Evolutionary conservation across 352 stramenopile species (phyloP).

Genomic region (Globisporangium orthogonon): DNA sequence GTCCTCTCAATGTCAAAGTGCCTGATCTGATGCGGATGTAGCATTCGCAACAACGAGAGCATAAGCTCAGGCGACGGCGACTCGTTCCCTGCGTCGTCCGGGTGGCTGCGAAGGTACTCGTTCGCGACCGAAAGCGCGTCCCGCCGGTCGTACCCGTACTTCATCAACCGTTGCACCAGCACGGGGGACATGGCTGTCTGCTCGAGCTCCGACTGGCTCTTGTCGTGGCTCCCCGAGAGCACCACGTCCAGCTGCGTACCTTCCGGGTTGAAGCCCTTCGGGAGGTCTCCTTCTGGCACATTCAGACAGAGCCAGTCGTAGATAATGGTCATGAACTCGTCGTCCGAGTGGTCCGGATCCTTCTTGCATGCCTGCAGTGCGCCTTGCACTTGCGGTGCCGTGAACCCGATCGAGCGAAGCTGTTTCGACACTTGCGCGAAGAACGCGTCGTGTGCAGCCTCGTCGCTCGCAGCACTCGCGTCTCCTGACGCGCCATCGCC

Average conservation of each 20-base stretch:
- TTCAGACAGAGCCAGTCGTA: conserved; percentile 84
- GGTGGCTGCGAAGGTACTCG: conserved; percentile 24
- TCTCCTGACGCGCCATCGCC: conserved; percentile 5
- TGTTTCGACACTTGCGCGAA: conserved; percentile 18
- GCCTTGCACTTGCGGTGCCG: conserved; percentile 33
- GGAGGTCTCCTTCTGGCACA: conserved; percentile 62
- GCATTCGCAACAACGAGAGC: conserved; percentile 27
- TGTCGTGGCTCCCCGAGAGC: conserved; percentile 10
- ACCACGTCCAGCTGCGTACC: conserved; percentile 89
- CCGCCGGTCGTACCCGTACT: conserved; percentile 66
- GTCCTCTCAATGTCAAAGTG: conserved; percentile 25
- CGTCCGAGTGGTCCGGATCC: conserved; percentile 21
- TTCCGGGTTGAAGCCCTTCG: conserved; percentile 81
- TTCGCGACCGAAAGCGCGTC: conserved; percentile 44
- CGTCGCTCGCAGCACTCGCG: conserved; percentile 3
- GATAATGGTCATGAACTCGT: conserved; percentile 30
- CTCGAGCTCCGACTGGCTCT: background rate
- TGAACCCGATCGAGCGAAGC: conserved; percentile 57
- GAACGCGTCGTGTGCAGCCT: conserved; percentile 14
- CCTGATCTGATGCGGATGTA: conserved; percentile 38
- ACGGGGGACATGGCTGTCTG: conserved; percentile 20
- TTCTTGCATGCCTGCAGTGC: conserved; percentile 26
- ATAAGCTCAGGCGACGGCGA: conserved; percentile 31
- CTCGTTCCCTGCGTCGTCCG: conserved; percentile 17
- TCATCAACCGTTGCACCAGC: conserved; percentile 71